A percentile compares a stretch with the other conserved stretches of the same genome.
phyloP scores from a whole-genome alignment of 345 rosid genomes.

The Euphorbia peplus region DNA sequence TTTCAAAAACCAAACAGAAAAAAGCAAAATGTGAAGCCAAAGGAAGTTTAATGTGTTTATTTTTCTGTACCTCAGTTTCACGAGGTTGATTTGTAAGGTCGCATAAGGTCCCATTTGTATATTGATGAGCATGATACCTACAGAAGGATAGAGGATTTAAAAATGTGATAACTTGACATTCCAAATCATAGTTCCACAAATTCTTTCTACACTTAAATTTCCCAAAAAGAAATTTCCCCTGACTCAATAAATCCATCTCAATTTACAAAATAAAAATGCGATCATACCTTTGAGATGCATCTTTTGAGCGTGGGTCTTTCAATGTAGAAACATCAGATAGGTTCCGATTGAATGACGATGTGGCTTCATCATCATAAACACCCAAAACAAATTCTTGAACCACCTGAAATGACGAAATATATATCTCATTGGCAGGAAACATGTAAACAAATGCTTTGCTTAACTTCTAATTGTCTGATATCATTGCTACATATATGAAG shows the following conservation, averaged over 20 bases:
- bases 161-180: background rate
- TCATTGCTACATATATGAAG: background rate
- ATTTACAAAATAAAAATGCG: background rate
- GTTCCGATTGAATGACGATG: conserved; percentile 69
- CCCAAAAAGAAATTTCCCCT: background rate
- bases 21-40: background rate
- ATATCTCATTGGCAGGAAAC: background rate
- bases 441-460: background rate
- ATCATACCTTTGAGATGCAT: conserved; percentile 76
- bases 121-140: conserved; percentile 90
- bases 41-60: background rate
- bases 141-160: background rate
- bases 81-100: conserved; percentile 88
- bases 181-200: background rate
- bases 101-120: conserved; percentile 79
- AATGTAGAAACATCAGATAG: conserved; percentile 63
- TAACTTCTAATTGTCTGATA: background rate
- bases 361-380: conserved; percentile 68
- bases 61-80: conserved; percentile 66
- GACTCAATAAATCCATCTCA: background rate
- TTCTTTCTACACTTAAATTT: conserved; percentile 2
- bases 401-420: conserved; percentile 39
- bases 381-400: conserved; percentile 87
- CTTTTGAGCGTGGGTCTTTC: conserved; percentile 76
- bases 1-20: background rate